Base-by-base conservation (phyloP, 805 yeast genomes). In the Myxozyma sirexii region DNA sequence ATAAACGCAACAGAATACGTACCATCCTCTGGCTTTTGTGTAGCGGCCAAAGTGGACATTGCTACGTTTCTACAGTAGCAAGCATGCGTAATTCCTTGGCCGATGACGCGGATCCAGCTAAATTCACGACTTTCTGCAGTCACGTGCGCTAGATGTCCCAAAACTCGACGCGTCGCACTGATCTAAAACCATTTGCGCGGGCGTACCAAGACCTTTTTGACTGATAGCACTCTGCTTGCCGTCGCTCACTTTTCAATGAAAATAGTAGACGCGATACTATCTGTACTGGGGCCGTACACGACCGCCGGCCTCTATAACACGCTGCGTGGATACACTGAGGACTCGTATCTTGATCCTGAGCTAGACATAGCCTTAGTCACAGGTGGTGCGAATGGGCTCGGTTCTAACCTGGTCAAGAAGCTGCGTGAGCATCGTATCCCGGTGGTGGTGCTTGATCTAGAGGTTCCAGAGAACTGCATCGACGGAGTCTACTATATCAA, bases 311-410 rank as follows among this genome's bases (percentile, higher is more conserved):
- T 59, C 33, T 58, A 62, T 56, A 45, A 49, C 54, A 27, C 55
- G 19, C 35, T 60, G 38, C 61, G 66, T 13, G 66, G 66, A 17
- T 62, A 62, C 43, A 17, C 52, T 2, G 29, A 31, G 39, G n/a
- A 4, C 7, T 7, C n/a, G 27, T 59, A 31, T 23, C 56, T 62
- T 15, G 66, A 62, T 43, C 66, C 66, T n/a, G 64, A 52, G 49
- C 35, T 62, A 2, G 96, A 88, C 68, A 76, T 87, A 13, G 87
- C 84, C 0, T 72, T 91, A 3, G 77, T 92, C 21, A 92, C 97
- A 0, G 97, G 98, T 0, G 98, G 97, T 0, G 70, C 82, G 2
- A 76, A 83, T 0, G 98, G 97, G 0, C 77, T 93, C 12, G 97
- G 97, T 0, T 76, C 75, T 42, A 87, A 84, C 63, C 63, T 92